phyloP scores from a whole-genome alignment of 75 land plant genomes.

The Chamaecyparis obtusa region DNA sequence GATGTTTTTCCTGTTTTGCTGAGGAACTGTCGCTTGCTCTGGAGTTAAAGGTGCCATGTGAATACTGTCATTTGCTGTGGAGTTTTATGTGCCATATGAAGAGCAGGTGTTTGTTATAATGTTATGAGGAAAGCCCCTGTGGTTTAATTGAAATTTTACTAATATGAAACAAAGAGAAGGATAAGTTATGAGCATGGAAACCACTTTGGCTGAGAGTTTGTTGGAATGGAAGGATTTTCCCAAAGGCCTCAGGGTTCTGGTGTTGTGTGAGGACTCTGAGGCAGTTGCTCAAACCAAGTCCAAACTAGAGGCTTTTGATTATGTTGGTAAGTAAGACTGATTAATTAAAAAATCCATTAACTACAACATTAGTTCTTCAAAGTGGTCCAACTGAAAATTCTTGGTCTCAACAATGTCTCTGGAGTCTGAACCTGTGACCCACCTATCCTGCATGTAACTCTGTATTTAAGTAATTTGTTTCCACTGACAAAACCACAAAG shows the following conservation, averaged over 20 bases:
- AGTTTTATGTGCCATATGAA: not conserved
- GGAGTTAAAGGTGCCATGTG: not conserved
- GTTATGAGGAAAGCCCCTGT: not conserved
- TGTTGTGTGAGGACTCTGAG: constrained; percentile 39
- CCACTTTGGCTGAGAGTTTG: constrained; percentile 10
- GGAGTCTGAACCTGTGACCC: not conserved
- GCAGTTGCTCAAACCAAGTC: constrained; percentile 36
- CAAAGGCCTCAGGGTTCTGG: constrained; percentile 63
- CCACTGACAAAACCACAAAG: not conserved
- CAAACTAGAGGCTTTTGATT: constrained; percentile 55
- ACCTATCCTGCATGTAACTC: not conserved
- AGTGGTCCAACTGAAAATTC: not conserved
- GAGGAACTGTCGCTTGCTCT: not conserved
- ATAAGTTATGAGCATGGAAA: not conserved
- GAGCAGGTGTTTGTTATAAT: not conserved
- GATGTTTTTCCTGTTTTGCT: not conserved
- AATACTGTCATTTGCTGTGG: not conserved
- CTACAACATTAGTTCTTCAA: not conserved
- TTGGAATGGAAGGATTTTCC: constrained; percentile 67
- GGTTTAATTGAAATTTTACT: not conserved
- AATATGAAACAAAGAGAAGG: not conserved
- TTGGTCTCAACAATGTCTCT: not conserved
- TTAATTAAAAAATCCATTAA: not conserved
- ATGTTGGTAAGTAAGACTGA: constrained; percentile 37
- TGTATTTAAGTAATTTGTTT: not conserved